Evolutionary conservation across 257 asterid species (phyloP).

Genomic region (Catharanthus roseus): DNA sequence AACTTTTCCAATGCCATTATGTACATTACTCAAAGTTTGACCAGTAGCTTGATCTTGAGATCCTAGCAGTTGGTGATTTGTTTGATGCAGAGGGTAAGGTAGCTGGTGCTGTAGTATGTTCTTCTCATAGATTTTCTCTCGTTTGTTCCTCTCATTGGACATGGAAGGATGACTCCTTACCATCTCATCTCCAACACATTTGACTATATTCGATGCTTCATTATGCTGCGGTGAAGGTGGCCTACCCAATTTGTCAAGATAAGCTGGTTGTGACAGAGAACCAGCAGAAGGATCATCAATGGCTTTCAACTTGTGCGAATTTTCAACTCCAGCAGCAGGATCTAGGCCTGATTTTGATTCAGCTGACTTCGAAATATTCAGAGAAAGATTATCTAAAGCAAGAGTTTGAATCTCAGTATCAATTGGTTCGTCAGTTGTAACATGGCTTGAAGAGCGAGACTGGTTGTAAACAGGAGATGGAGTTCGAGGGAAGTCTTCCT

Average conservation of each 20-base stretch:
- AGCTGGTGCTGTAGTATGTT: constrained; percentile 35
- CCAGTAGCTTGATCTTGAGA: constrained; percentile 39
- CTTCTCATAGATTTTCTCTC: constrained; percentile 31
- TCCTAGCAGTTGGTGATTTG: constrained; percentile 38
- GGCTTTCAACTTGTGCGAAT: constrained; percentile 25
- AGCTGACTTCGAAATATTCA: constrained; percentile 32
- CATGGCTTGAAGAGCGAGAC: constrained; percentile 43
- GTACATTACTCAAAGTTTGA: constrained; percentile 27
- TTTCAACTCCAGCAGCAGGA: constrained; percentile 27
- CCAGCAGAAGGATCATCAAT: constrained; percentile 25
- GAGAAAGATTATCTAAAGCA: constrained; percentile 46
- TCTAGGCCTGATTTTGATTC: constrained; percentile 34
- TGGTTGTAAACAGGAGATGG: constrained; percentile 71
- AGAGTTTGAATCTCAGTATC: constrained; percentile 39
- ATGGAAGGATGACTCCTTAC: constrained; percentile 27
- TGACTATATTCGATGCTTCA: constrained; percentile 31
- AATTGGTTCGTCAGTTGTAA: constrained; percentile 44
- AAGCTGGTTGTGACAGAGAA: constrained; percentile 22
- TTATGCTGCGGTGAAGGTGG: constrained; percentile 33
- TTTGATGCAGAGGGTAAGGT: constrained; percentile 37
- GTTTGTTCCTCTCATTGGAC: constrained; percentile 34
- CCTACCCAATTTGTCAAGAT: constrained; percentile 27
- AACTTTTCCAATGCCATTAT: constrained; percentile 25
- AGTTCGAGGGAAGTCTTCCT: constrained; percentile 79
- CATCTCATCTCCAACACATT: constrained; percentile 27